Evolutionary conservation across 148 eudicot genomes (phyloP), one percentile per base, ranked within the genome.

Genomic region (Camellia granthamiana): DNA sequence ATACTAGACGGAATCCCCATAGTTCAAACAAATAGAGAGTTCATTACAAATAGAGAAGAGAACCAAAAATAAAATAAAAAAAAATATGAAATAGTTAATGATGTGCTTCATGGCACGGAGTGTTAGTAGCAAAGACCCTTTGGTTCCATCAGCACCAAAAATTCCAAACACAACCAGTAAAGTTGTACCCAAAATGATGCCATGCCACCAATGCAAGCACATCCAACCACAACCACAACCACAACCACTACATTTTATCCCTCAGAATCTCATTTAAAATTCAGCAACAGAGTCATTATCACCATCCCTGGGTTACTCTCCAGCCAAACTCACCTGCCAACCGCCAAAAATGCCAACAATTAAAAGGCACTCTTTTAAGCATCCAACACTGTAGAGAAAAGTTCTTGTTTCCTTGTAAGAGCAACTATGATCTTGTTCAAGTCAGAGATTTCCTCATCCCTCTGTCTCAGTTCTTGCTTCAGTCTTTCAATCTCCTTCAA

Each of bases 361-460:
- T 60, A 30, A 30, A 30, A 30, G 38, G 38, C 38, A 30, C n/a
- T 47, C 75, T 71, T 58, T 47, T 41, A 4, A 69, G 41, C 58
- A 51, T 71, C 42, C 38, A 30, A 30, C 38, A 30, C 38, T 30
- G 38, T 30, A 30, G 38, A 30, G 38, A 30, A 30, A 52, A 95
- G 88, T 10, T 92, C 94, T 88, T 96, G 99, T 87, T 94, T 96
- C 86, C 95, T 92, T 23, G 92, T 85, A 52, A 93, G 89, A 62
- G 92, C 89, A 64, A 86, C 91, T 64, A 96, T 44, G 80, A 96
- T 85, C 85, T 88, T 92, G 80, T 96, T 89, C 85, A 96, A 79
- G 76, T 68, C 81, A 38, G 97, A 83, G 62, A 96, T 96, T 84
- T 90, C 93, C 74, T 84, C 11, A 63, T 96, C 97, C 82, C 91